Conservation (phyloP, 2,329 filamentous ascomycete genomes). For the Aspergillus jensenii region DNA sequence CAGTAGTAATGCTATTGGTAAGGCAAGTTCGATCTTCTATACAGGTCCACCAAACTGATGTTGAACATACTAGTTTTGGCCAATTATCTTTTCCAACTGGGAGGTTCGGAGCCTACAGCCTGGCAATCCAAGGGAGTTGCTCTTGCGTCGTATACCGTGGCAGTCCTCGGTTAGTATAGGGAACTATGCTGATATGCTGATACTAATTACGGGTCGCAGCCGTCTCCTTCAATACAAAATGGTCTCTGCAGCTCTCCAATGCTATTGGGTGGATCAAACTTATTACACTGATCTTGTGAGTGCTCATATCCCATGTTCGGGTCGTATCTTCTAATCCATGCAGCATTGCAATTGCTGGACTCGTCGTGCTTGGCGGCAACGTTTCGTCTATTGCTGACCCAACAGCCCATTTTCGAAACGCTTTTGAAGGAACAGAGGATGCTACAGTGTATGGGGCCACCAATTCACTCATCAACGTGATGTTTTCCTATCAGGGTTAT, state of each 20-base stretch:
- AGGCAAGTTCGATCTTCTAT: neutral
- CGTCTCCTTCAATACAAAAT: slow-evolving; percentile 56
- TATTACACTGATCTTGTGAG: slow-evolving; percentile 59
- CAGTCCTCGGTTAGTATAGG: slow-evolving; percentile 51
- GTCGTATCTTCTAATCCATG: neutral
- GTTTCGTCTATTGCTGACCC: slow-evolving; percentile 51
- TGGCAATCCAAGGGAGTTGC: slow-evolving; percentile 70
- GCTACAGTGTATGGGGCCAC: slow-evolving; percentile 51
- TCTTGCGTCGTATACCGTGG: slow-evolving; percentile 61
- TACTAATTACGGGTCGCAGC: slow-evolving; percentile 25
- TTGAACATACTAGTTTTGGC: slow-evolving; percentile 52
- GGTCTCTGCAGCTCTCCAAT: slow-evolving; percentile 58
- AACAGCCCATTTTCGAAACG: slow-evolving; percentile 53
- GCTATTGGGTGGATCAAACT: slow-evolving; percentile 60
- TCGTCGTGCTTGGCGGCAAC: slow-evolving; percentile 62
- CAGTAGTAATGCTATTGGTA: slow-evolving; percentile 62
- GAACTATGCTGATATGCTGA: neutral
- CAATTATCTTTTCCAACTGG: slow-evolving; percentile 62
- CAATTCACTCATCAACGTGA: slow-evolving; percentile 59
- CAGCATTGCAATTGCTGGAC: slow-evolving; percentile 57
- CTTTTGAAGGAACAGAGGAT: slow-evolving; percentile 52
- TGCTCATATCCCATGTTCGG: slow-evolving; percentile 4
- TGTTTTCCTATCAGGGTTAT: slow-evolving; percentile 60
- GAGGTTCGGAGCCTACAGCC: slow-evolving; percentile 49
- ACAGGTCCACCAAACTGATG: slow-evolving; percentile 26